Conservation (phyloP, 345 rosid genomes). For the Pistacia integerrima region DNA sequence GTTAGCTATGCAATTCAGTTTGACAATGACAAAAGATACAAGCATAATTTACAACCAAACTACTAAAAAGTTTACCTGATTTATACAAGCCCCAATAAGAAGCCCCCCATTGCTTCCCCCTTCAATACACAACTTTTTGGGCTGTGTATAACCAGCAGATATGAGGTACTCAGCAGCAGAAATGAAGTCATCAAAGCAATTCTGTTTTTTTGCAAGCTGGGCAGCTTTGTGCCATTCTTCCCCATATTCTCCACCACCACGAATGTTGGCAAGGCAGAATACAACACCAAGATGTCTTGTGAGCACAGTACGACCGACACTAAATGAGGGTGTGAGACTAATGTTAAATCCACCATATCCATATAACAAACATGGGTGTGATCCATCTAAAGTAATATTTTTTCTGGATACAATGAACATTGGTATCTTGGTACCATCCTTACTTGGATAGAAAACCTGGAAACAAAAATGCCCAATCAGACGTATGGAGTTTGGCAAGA, state of each 20-base stretch:
- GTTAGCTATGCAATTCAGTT: neutral
- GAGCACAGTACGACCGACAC: slow-evolving; percentile 68
- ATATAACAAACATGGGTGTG: slow-evolving; percentile 86
- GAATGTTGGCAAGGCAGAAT: slow-evolving; percentile 80
- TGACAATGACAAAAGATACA: neutral
- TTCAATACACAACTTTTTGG: slow-evolving; percentile 82
- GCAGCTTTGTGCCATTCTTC: slow-evolving; percentile 98
- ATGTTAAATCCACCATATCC: slow-evolving; percentile 91
- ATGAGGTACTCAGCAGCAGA: slow-evolving; percentile 73
- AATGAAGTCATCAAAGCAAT: slow-evolving; percentile 90
- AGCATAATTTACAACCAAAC: neutral
- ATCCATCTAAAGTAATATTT: slow-evolving; percentile 66
- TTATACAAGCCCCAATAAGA: slow-evolving; percentile 89
- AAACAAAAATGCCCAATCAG: slow-evolving; percentile 12
- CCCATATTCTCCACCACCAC: slow-evolving; percentile 99
- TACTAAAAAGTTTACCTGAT: slow-evolving; percentile 58
- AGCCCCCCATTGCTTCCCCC: slow-evolving; percentile 98
- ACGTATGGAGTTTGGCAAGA: neutral
- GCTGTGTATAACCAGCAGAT: slow-evolving; percentile 75
- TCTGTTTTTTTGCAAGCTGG: slow-evolving; percentile 76
- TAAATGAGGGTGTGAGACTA: slow-evolving; percentile 76
- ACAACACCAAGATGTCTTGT: slow-evolving; percentile 77
- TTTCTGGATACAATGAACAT: slow-evolving; percentile 72
- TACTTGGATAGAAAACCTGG: slow-evolving; percentile 81
- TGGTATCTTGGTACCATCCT: slow-evolving; percentile 84